A percentile compares a stretch with the other conserved stretches of the same genome.
These are phyloP conservation scores for Thelonectria rubi DNA, from an alignment of 2,329 filamentous ascomycete genomes.

Conservation along the genomic window DNA sequence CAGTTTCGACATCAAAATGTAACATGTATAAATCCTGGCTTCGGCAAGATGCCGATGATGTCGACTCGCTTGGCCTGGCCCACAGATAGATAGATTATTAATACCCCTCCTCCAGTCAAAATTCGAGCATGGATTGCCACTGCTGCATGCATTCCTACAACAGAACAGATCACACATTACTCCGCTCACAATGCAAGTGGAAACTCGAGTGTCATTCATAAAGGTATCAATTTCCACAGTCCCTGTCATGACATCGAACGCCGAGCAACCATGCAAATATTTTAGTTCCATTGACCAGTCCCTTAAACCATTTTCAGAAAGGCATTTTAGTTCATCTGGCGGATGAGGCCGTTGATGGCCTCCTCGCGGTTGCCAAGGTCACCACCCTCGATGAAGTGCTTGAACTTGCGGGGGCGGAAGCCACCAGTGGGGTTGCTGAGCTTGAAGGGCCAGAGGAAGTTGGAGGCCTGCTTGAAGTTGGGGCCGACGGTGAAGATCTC, in stretches of 20 bases:
- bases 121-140: not conserved
- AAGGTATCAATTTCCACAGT: conserved; percentile 52
- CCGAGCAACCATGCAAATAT: conserved; percentile 51
- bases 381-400: conserved; percentile 98
- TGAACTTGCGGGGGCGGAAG: conserved; percentile 97
- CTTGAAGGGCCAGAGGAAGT: conserved; percentile 99
- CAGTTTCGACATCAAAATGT: conserved; percentile 91
- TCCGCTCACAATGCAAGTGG: conserved; percentile 39
- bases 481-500: conserved; percentile 98
- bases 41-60: conserved; percentile 13
- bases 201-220: conserved; percentile 54
- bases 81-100: conserved; percentile 31
- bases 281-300: conserved; percentile 45
- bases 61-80: conserved; percentile 21
- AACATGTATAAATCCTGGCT: conserved; percentile 26
- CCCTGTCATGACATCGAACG: conserved; percentile 52
- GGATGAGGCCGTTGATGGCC: conserved; percentile 94
- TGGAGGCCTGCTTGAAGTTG: conserved; percentile 99
- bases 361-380: conserved; percentile 99
- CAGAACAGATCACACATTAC: conserved; percentile 4
- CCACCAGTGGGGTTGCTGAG: conserved; percentile 97
- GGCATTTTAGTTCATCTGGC: conserved; percentile 90
- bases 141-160: not conserved
- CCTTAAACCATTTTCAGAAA: conserved; percentile 34
- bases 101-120: conserved; percentile 30